phyloP scores from a whole-genome alignment of 805 yeast species.

The Yueomyces sinensis region DNA sequence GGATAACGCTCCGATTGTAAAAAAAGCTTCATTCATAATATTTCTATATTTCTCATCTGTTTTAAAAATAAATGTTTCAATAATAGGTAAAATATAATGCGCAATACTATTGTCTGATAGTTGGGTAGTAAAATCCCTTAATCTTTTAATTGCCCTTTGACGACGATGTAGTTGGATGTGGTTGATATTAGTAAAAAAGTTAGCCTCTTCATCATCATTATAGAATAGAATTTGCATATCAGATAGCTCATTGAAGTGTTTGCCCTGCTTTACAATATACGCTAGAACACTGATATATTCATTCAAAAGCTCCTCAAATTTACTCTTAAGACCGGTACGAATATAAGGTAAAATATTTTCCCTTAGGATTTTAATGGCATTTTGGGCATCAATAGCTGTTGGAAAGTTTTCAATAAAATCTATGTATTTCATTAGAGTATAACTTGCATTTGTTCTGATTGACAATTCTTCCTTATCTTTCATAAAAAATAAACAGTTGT shows the following conservation, averaged over 20 bases:
- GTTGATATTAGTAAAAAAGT: slow-evolving; percentile 60
- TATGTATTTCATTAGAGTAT: slow-evolving; percentile 46
- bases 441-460: slow-evolving; percentile 64
- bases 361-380: slow-evolving; percentile 29
- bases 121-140: slow-evolving; percentile 34
- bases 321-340: slow-evolving; percentile 49
- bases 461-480: slow-evolving; percentile 72
- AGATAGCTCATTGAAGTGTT: slow-evolving; percentile 35
- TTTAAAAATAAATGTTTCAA: slow-evolving; percentile 64
- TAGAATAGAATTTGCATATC: slow-evolving; percentile 55
- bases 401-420: slow-evolving; percentile 35
- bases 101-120: slow-evolving; percentile 50
- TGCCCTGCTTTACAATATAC: slow-evolving; percentile 40
- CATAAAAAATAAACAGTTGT: slow-evolving; percentile 55
- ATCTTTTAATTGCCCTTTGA: slow-evolving; percentile 63
- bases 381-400: slow-evolving; percentile 16
- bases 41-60: slow-evolving; percentile 46
- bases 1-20: slow-evolving; percentile 46
- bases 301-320: slow-evolving; percentile 48
- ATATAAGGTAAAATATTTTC: slow-evolving; percentile 50
- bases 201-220: slow-evolving; percentile 69
- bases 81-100: slow-evolving; percentile 71
- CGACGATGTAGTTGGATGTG: slow-evolving; percentile 83
- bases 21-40: slow-evolving; percentile 52
- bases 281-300: slow-evolving; percentile 59